Conservation (phyloP, 1,139 yeast genomes). For the Trichomonascaceae sp. region DNA sequence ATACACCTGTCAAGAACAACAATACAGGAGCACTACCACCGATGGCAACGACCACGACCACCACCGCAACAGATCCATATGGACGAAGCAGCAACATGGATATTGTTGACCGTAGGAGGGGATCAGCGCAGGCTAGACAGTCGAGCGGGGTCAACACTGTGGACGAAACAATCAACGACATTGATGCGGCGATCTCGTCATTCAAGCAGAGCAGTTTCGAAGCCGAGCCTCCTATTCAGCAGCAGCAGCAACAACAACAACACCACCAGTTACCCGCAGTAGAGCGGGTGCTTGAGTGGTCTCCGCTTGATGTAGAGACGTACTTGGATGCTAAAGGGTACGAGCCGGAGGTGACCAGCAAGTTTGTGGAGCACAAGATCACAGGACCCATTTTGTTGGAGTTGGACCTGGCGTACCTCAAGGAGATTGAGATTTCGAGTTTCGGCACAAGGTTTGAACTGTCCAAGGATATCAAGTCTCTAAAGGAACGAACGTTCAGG, state of each 20-base stretch:
- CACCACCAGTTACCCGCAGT: slow-evolving; percentile 1
- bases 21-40: too few relatives aligned
- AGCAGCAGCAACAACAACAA: slow-evolving; percentile 1
- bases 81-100: too few relatives aligned
- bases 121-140: background rate
- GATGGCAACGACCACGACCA: too few relatives aligned
- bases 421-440: slow-evolving; percentile 81
- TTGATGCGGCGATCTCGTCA: slow-evolving; percentile 74
- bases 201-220: slow-evolving; percentile 25
- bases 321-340: slow-evolving; percentile 67
- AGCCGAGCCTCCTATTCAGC: too few relatives aligned
- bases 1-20: too few relatives aligned
- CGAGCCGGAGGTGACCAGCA: slow-evolving; percentile 56
- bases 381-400: slow-evolving; percentile 78
- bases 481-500: slow-evolving; percentile 17
- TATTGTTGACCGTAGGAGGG: too few relatives aligned
- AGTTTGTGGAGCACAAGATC: slow-evolving; percentile 77
- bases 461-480: slow-evolving; percentile 72
- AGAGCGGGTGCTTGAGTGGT: slow-evolving; percentile 52
- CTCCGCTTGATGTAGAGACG: slow-evolving; percentile 70
- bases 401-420: slow-evolving; percentile 71
- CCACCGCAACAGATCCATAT: too few relatives aligned
- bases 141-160: slow-evolving; percentile 23
- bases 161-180: slow-evolving; percentile 58
- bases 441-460: slow-evolving; percentile 94